These are phyloP conservation scores for Hyphopichia pseudoburtonii DNA, from an alignment of 1,139 yeast genomes.

Conservation along the genomic window DNA sequence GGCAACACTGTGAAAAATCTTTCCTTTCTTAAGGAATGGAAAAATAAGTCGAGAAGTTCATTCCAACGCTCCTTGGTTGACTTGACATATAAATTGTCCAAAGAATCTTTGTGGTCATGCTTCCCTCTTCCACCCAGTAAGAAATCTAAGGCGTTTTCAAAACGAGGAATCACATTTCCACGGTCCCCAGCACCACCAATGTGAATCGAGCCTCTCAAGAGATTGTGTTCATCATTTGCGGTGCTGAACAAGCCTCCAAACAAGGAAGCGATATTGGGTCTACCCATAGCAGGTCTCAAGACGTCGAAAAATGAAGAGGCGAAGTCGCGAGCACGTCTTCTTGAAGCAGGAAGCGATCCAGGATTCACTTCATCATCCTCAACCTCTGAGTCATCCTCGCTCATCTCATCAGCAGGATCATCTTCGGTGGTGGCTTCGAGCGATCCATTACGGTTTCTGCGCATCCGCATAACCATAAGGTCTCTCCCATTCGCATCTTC, in stretches of 20 bases:
- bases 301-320: conserved; percentile 27
- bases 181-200: conserved; percentile 9
- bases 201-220: conserved; percentile 12
- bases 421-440: conserved; percentile 1
- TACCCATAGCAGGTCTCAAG: conserved; percentile 20
- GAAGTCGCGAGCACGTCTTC: conserved; percentile 21
- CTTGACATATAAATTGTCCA: conserved; percentile 38
- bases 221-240: conserved; percentile 5
- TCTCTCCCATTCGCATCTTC: conserved; percentile 4
- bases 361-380: conserved; percentile 19
- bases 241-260: conserved; percentile 18
- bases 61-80: conserved; percentile 73
- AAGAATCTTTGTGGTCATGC: conserved; percentile 13
- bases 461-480: conserved; percentile 1
- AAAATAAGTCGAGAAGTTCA: conserved; percentile 54
- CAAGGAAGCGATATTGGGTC: conserved; percentile 17
- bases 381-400: conserved; percentile 23
- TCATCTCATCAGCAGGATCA: conserved; percentile 8
- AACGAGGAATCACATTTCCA: conserved; percentile 10
- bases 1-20: conserved; percentile 48
- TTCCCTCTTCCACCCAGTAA: conserved; percentile 16
- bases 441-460: conserved; percentile 2
- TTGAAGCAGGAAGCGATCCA: conserved; percentile 6
- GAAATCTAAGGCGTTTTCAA: conserved; percentile 20
- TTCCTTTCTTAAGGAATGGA: conserved; percentile 40